Percentiles rank a stretch among this genome's conserved stretches.
These are phyloP conservation scores for Peribolospora kevripleyi DNA, from an alignment of 768 basidiomycete species.

Conservation along the genomic window DNA sequence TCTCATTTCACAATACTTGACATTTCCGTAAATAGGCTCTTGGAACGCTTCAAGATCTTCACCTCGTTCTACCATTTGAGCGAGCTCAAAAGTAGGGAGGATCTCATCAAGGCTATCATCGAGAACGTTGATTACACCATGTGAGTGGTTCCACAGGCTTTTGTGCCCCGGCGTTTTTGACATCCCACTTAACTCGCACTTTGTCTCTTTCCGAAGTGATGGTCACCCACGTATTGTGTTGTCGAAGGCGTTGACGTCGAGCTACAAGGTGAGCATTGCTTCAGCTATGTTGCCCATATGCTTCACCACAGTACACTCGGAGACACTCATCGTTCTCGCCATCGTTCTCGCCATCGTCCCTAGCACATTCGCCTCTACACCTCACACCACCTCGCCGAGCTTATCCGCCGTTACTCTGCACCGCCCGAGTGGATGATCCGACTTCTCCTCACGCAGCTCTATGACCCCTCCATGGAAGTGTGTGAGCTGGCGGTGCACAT, in stretches of 20 bases:
- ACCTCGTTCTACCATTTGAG: conserved; percentile 88
- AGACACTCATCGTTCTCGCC: not conserved
- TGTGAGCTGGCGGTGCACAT: conserved; percentile 71
- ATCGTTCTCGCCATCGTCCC: not conserved
- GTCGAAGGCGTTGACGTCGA: conserved; percentile 82
- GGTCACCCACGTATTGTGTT: conserved; percentile 82
- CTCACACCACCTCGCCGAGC: conserved; percentile 57
- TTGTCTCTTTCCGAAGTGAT: conserved; percentile 32
- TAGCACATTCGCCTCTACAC: conserved; percentile 74
- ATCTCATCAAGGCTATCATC: conserved; percentile 71
- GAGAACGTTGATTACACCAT: conserved; percentile 75
- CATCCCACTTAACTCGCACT: not conserved
- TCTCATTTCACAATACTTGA: too few species aligned
- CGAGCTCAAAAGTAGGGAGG: conserved; percentile 71
- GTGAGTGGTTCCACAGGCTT: conserved; percentile 26
- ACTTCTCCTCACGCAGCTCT: conserved; percentile 78
- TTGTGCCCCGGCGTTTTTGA: not conserved
- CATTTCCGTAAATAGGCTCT: conserved; percentile 27
- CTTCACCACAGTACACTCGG: not conserved
- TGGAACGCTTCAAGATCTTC: conserved; percentile 80
- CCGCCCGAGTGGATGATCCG: conserved; percentile 72
- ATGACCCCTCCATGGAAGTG: conserved; percentile 74
- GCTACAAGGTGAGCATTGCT: conserved; percentile 38
- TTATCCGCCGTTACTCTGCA: conserved; percentile 39
- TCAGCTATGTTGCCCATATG: not conserved